These are phyloP conservation scores for Lepidium africanum DNA, from an alignment of 345 rosid species.

Conservation along the genomic window DNA sequence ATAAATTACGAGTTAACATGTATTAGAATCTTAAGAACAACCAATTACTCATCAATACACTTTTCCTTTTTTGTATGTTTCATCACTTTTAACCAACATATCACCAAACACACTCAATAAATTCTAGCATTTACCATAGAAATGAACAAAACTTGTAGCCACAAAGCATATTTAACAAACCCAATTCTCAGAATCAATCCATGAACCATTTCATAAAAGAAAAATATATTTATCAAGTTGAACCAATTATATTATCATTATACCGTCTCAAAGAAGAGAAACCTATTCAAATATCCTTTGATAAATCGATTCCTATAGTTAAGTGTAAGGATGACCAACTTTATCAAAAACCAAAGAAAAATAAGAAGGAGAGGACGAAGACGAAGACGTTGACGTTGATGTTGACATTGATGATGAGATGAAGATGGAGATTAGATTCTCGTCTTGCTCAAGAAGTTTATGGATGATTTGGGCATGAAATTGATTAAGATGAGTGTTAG, in stretches of 20 bases:
- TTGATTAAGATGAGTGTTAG: constrained; percentile 40
- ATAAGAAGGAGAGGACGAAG: constrained; percentile 30
- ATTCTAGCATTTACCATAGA: constrained; percentile 55
- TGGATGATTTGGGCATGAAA: constrained; percentile 45
- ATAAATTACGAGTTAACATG: no score
- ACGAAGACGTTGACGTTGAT: no score
- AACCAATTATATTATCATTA: constrained; percentile 34
- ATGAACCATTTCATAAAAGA: constrained; percentile 45
- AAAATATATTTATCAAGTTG: constrained; percentile 48
- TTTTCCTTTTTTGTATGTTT: no score
- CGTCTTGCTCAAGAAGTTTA: constrained; percentile 70
- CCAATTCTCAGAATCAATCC: constrained; percentile 44
- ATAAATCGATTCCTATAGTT: constrained; percentile 58
- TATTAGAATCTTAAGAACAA: no score
- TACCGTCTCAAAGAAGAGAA: constrained; percentile 31
- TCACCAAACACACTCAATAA: constrained; percentile 48
- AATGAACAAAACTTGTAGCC: constrained; percentile 54
- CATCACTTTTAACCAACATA: constrained; percentile 10
- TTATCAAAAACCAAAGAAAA: constrained; percentile 41
- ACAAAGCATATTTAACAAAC: constrained; percentile 36
- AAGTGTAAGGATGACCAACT: constrained; percentile 37
- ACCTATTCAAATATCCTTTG: constrained; percentile 30
- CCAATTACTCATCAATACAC: no score
- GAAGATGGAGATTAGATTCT: constrained; percentile 39
- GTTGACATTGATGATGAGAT: constrained; percentile 37